phyloP scores from a whole-genome alignment of 2,329 filamentous ascomycete genomes.

The Pseudogymnoascus sp. region DNA sequence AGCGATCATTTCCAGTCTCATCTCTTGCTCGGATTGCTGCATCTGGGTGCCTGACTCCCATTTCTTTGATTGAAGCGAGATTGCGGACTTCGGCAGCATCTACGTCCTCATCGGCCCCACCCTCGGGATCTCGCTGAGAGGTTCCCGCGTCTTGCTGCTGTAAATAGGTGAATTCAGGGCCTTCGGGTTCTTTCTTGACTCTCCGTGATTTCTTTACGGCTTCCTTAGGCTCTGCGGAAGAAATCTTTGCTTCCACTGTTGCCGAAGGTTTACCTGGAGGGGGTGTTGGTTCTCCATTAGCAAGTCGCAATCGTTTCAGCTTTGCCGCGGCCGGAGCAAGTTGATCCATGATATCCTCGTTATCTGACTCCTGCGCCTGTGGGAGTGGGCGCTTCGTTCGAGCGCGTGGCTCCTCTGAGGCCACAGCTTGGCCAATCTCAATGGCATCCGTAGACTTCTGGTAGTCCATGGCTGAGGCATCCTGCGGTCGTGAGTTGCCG shows the following conservation, averaged over 20 bases:
- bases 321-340: conserved; percentile 70
- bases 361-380: conserved; percentile 23
- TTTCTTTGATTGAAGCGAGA: conserved; percentile 69
- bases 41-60: conserved; percentile 49
- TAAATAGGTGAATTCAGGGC: conserved; percentile 59
- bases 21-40: conserved; percentile 25
- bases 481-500: conserved; percentile 10
- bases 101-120: conserved; percentile 53
- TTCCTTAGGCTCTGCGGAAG: conserved; percentile 24
- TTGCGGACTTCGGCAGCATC: conserved; percentile 67
- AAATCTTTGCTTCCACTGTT: conserved; percentile 13
- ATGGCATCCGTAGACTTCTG: conserved; percentile 24
- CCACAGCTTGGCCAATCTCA: not conserved
- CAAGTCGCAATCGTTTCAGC: conserved; percentile 48
- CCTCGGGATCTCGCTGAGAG: conserved; percentile 52
- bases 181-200: conserved; percentile 55
- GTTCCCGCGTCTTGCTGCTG: conserved; percentile 56
- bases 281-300: conserved; percentile 22
- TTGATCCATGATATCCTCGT: conserved; percentile 54
- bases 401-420: not conserved
- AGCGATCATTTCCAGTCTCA: conserved; percentile 48
- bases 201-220: conserved; percentile 23
- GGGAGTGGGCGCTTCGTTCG: conserved; percentile 38
- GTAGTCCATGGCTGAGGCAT: not conserved
- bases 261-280: conserved; percentile 18